Evolutionary conservation across 306 rosid genomes (phyloP), one percentile per base, ranked within the genome.

Genomic region (Quercus cerris): DNA sequence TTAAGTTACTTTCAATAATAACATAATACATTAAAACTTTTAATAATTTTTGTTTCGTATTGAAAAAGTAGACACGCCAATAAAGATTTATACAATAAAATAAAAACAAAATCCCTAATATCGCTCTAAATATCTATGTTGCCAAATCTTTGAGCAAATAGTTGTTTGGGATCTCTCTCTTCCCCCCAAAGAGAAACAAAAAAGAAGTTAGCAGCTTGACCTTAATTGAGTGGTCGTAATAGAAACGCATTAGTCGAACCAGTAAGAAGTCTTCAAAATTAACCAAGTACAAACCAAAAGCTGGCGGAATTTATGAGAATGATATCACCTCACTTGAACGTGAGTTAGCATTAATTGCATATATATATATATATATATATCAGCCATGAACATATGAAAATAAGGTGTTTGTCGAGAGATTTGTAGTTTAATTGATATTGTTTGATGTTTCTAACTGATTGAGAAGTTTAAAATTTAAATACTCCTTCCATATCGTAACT

Each of bases 211-310:
- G 61, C 71, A 76, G 41, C 51, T 56, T 23, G 61, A 5, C 52
- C n/a, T 30, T 46, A 52, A 6, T 25, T 66, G 56, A 30, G 81
- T 75, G 78, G 83, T 56, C 58, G 61, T 5, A 58, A 20, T 51
- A 44, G 73, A 51, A 54, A 71, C 56, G 77, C n/a, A 56, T 56
- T 28, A 80, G 56, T 49, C 54, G 54, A 59, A 62, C 68, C 75
- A 59, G 57, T 56, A 30, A n/a, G 23, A 13, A 56, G 54, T 73
- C 86, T 80, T 83, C 12, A 54, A 56, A 68, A 38, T 51, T 25
- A 81, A 87, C 78, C 59, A 64, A 82, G 63, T 80, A 27, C 56
- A 79, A 38, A 86, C 83, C 77, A 81, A 59, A 85, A 81, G 59
- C 55, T 74, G 80, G 80, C 80, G 72, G 63, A 70, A 78, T 81